A percentile compares a stretch with the other conserved stretches of the same genome.
Conservation (phyloP, 2,329 filamentous ascomycete species). For the Calonectria crousiana region DNA sequence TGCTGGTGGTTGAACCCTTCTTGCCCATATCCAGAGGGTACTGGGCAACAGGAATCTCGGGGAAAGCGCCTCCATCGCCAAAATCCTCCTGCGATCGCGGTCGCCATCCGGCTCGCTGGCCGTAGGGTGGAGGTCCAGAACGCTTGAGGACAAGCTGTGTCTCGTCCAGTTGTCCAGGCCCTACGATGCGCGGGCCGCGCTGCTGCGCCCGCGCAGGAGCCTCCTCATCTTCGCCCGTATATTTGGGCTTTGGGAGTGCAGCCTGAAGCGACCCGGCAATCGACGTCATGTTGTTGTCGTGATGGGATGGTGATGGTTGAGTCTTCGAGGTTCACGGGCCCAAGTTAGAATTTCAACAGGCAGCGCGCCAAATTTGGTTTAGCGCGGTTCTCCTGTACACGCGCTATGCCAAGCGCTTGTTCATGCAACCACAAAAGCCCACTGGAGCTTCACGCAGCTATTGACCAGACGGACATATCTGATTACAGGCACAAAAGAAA, state of each 20-base stretch:
- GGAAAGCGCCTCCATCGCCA: slow-evolving; percentile 95
- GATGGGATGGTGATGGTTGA: slow-evolving; percentile 38
- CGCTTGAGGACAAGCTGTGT: slow-evolving; percentile 87
- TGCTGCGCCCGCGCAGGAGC: slow-evolving; percentile 77
- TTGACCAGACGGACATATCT: not conserved
- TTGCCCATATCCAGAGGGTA: slow-evolving; percentile 96
- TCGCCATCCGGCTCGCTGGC: slow-evolving; percentile 89
- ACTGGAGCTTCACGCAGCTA: not conserved
- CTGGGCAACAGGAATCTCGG: slow-evolving; percentile 92
- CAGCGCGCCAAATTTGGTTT: slow-evolving; percentile 46
- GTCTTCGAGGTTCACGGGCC: slow-evolving; percentile 34
- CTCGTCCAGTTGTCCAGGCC: slow-evolving; percentile 83
- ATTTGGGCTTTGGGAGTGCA: slow-evolving; percentile 89
- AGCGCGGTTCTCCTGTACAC: slow-evolving; percentile 34
- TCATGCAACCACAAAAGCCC: slow-evolving; percentile 6
- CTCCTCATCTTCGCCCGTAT: slow-evolving; percentile 91
- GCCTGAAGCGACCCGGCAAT: slow-evolving; percentile 79
- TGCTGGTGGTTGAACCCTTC: slow-evolving; percentile 79
- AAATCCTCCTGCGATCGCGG: slow-evolving; percentile 91
- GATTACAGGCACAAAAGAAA: not conserved
- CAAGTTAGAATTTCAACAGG: slow-evolving; percentile 50
- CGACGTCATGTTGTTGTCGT: slow-evolving; percentile 67
- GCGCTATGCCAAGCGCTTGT: slow-evolving; percentile 11
- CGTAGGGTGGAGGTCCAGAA: slow-evolving; percentile 88
- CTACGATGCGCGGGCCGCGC: slow-evolving; percentile 85